These are phyloP conservation scores for Arachis monticola DNA, from an alignment of 331 rosid species.

Conservation along the genomic window DNA sequence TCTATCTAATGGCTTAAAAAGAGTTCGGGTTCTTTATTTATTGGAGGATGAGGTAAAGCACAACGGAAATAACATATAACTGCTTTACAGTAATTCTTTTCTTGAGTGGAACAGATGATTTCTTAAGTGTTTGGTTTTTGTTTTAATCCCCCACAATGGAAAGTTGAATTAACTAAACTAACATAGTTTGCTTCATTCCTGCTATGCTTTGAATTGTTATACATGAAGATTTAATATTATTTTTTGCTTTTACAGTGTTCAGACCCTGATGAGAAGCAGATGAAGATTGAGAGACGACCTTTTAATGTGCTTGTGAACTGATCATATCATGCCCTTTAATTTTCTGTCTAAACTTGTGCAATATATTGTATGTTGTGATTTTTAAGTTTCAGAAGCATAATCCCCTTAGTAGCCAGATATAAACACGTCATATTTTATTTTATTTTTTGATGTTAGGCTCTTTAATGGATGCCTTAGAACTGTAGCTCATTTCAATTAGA, in stretches of 20 bases:
- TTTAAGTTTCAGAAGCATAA: slow-evolving; percentile 11
- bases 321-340: slow-evolving; percentile 18
- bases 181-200: background rate
- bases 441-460: slow-evolving; percentile 14
- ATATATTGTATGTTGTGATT: slow-evolving; percentile 19
- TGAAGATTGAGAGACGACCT: slow-evolving; percentile 55
- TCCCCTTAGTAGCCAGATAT: background rate
- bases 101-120: background rate
- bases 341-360: slow-evolving; percentile 37
- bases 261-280: slow-evolving; percentile 62
- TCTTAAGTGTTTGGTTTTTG: background rate
- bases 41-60: slow-evolving; percentile 50
- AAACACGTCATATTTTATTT: slow-evolving; percentile 18
- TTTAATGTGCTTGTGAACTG: slow-evolving; percentile 72
- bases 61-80: background rate
- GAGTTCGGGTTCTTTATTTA: slow-evolving; percentile 78
- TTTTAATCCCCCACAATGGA: background rate
- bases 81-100: background rate
- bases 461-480: slow-evolving; percentile 42
- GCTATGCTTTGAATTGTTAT: background rate
- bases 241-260: slow-evolving; percentile 54
- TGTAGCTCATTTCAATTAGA: slow-evolving; percentile 7
- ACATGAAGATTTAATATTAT: background rate
- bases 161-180: background rate
- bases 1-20: slow-evolving; percentile 89